phyloP scores from a whole-genome alignment of 192 early-diverging fungal genomes.

The Coemansia sp. region DNA sequence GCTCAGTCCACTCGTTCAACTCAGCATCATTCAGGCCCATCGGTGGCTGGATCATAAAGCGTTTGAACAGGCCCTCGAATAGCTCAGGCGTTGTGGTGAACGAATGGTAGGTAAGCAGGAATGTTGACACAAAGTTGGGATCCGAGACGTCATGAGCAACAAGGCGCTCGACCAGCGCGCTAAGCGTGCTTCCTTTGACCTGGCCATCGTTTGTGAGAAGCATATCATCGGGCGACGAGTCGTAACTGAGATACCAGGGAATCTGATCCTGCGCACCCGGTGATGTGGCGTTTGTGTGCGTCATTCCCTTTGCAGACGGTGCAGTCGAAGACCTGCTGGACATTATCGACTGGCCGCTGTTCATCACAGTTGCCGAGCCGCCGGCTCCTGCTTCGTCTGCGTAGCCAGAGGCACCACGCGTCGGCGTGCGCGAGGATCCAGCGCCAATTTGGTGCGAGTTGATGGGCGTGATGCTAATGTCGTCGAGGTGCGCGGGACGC shows the following conservation, averaged over 20 bases:
- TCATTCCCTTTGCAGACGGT: slow-evolving; percentile 24
- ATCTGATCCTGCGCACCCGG: slow-evolving; percentile 41
- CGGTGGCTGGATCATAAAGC: slow-evolving; percentile 81
- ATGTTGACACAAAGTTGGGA: slow-evolving; percentile 79
- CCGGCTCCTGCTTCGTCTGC: slow-evolving; percentile 28
- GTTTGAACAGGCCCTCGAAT: slow-evolving; percentile 68
- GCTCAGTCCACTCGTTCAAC: slow-evolving; percentile 76
- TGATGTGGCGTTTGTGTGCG: slow-evolving; percentile 18
- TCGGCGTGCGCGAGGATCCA: slow-evolving; percentile 26
- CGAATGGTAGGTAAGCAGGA: slow-evolving; percentile 93
- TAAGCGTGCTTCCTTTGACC: slow-evolving; percentile 88
- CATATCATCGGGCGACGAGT: slow-evolving; percentile 72
- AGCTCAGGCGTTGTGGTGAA: slow-evolving; percentile 82
- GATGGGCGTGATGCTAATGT: slow-evolving; percentile 37
- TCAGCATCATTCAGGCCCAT: slow-evolving; percentile 62
- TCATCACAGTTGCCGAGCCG: slow-evolving; percentile 8
- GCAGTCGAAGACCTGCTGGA: slow-evolving; percentile 36
- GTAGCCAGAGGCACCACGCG: slow-evolving; percentile 23
- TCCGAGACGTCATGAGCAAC: slow-evolving; percentile 87
- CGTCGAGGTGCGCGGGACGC: slow-evolving; percentile 27
- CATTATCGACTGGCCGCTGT: slow-evolving; percentile 32
- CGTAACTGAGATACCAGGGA: slow-evolving; percentile 81
- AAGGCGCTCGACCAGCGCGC: slow-evolving; percentile 82
- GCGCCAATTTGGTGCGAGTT: slow-evolving; percentile 22
- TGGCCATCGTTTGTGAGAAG: slow-evolving; percentile 82